Evolutionary conservation across 768 basidiomycete genomes (phyloP).

Genomic region (Heimioporus sp.): DNA sequence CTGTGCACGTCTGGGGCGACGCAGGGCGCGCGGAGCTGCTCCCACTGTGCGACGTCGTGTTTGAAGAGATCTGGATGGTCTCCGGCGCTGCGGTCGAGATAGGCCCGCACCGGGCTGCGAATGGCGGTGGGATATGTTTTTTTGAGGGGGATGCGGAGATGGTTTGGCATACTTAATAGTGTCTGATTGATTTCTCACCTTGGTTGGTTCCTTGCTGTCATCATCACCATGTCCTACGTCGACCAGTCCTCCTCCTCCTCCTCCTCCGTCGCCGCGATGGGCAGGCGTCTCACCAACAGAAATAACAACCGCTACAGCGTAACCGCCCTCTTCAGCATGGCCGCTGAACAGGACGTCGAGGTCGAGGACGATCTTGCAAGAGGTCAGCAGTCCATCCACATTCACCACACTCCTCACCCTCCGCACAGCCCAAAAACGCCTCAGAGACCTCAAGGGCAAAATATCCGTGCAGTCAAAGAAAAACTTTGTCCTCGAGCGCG

Average conservation of each 20-base stretch:
- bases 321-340: slow-evolving; percentile 95
- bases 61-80: slow-evolving; percentile 85
- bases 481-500: slow-evolving; percentile 98
- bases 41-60: slow-evolving; percentile 73
- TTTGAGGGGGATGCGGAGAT: slow-evolving; percentile 74
- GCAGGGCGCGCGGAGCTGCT: slow-evolving; percentile 55
- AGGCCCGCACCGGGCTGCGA: slow-evolving; percentile 53
- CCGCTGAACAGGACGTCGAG: slow-evolving; percentile 97
- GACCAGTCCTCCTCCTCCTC: slow-evolving; percentile 59
- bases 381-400: slow-evolving; percentile 49
- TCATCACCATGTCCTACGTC: slow-evolving; percentile 53
- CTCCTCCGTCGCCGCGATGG: slow-evolving; percentile 64
- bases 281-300: slow-evolving; percentile 81
- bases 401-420: not conserved
- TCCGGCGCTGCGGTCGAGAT: slow-evolving; percentile 65
- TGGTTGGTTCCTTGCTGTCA: slow-evolving; percentile 6
- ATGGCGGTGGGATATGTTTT: slow-evolving; percentile 57
- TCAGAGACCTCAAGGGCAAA: slow-evolving; percentile 92
- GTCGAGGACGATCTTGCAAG: slow-evolving; percentile 95
- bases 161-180: slow-evolving; percentile 56
- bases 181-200: slow-evolving; percentile 4
- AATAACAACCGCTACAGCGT: slow-evolving; percentile 97
- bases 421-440: slow-evolving; percentile 87
- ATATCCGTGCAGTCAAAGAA: slow-evolving; percentile 99
- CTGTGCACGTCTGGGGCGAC: slow-evolving; percentile 57